Percentiles rank a stretch among this genome's conserved stretches.
These are phyloP conservation scores for Botryosphaeria dothidea DNA, from an alignment of 2,329 filamentous ascomycete genomes.

Conservation along the genomic window DNA sequence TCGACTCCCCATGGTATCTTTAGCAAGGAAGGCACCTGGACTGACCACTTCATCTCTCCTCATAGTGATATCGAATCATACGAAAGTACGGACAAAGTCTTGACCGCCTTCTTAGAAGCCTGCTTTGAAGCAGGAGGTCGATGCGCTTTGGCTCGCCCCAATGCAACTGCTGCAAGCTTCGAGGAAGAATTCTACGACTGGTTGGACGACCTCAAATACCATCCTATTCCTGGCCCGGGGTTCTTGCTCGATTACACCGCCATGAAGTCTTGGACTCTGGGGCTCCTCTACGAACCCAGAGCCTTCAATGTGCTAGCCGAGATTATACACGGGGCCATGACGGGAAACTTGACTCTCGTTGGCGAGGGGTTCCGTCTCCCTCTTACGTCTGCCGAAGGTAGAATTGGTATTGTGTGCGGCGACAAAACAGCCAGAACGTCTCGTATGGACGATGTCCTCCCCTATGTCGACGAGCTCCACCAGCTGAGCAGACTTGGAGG, in stretches of 20 bases:
- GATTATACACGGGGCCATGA: not conserved
- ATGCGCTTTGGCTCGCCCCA: not conserved
- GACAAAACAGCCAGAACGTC: not conserved
- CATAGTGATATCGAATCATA: not conserved
- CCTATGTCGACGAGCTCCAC: not conserved
- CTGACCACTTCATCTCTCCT: not conserved
- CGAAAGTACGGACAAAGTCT: not conserved
- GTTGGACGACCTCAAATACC: not conserved
- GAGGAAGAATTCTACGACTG: not conserved
- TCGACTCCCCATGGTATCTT: too few relatives aligned
- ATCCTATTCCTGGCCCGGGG: not conserved
- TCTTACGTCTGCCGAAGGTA: not conserved
- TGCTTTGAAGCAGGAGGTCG: not conserved
- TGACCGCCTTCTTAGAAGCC: not conserved
- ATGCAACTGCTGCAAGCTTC: not conserved
- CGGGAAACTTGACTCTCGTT: not conserved
- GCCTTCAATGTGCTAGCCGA: not conserved
- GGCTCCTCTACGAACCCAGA: not conserved
- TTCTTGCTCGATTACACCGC: not conserved
- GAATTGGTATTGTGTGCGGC: not conserved
- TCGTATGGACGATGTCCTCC: not conserved
- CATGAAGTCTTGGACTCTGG: not conserved
- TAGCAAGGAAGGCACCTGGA: not conserved
- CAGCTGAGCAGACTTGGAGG: conserved; percentile 18
- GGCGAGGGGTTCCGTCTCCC: not conserved